Evolutionary conservation across 331 rosid genomes (phyloP).

Genomic region (Cydonia oblonga): DNA sequence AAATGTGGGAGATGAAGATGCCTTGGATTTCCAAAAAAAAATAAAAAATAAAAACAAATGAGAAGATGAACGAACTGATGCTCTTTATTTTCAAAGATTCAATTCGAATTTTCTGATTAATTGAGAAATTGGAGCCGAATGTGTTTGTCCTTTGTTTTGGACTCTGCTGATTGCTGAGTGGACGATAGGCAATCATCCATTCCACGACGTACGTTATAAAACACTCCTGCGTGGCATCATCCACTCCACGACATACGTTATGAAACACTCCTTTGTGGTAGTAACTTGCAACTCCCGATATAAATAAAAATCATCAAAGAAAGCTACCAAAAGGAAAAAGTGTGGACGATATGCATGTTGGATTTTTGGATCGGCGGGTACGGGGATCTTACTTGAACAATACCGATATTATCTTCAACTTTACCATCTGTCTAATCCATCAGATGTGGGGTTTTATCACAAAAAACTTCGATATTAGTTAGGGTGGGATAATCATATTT

Average conservation of each 20-base stretch:
- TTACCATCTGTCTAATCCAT: too few species aligned
- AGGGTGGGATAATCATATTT: too few species aligned
- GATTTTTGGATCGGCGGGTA: too few species aligned
- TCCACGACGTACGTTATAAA: not conserved
- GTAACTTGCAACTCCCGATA: too few species aligned
- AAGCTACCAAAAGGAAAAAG: too few species aligned
- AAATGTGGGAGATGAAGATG: not conserved
- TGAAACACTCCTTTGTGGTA: not conserved
- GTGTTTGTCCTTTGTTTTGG: not conserved
- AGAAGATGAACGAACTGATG: not conserved
- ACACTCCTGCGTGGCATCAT: not conserved
- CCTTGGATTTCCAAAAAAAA: not conserved
- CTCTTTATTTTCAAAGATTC: too few species aligned
- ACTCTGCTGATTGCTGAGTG: not conserved
- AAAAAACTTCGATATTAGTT: too few species aligned
- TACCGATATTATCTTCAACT: rapidly evolving
- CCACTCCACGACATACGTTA: not conserved
- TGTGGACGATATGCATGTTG: too few species aligned
- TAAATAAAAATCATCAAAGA: too few species aligned
- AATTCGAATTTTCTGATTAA: too few species aligned
- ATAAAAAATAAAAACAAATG: not conserved
- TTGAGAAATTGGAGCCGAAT: not conserved
- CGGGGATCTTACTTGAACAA: rapidly evolving
- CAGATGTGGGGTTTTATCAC: too few species aligned
- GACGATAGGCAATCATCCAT: not conserved